Evolutionary conservation across 2,329 filamentous ascomycete species (phyloP), one percentile per base, ranked within the genome.

Genomic region (Microascus cirrosus): DNA sequence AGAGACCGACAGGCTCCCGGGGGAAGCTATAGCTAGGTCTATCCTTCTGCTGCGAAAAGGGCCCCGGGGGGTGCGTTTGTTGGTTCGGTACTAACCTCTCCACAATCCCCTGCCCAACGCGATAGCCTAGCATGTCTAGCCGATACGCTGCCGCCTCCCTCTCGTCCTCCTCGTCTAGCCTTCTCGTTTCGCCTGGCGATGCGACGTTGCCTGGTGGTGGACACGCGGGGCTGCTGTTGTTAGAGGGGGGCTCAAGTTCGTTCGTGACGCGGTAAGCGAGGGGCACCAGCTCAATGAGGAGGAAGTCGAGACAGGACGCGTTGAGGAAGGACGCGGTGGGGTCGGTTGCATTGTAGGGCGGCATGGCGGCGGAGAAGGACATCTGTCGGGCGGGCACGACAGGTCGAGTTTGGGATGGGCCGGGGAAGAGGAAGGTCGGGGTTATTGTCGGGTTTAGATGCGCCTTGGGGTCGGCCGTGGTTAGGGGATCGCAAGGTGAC

Each of bases 241-340:
- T 58, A 35, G 53, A 63, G 61, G 12, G 64, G 60, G 73, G 74
- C 59, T 84, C 82, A 4, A 90, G 78, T 67, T 94, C 86, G 67
- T 85, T 82, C 24, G 90, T 86, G 61, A 97, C 80, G 63, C 94
- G 85, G 72, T 95, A 90, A 5, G 93, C 89, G 77, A 97, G 87
- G 45, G 94, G 94, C 18, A 99, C 94, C 58, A 99, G 83, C 76
- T 99, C 94, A 69, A 97, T 97, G 65, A 99, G 83, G 59, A 99
- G 83, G 65, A 99, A 87, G 73, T 99, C 94, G 66, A 99, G 84
- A 70, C 89, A 91, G 54, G 93, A 94, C 59, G 87, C 84, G 74
- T 83, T 87, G 65, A 96, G 79, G 74, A 92, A 89, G 60, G 84
- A 83, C 59, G 88, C 87, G 60, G 79, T 79, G 42, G 89, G 87